phyloP scores from a whole-genome alignment of 2,329 filamentous ascomycete genomes.

The Hymenoscyphus salicellus region DNA sequence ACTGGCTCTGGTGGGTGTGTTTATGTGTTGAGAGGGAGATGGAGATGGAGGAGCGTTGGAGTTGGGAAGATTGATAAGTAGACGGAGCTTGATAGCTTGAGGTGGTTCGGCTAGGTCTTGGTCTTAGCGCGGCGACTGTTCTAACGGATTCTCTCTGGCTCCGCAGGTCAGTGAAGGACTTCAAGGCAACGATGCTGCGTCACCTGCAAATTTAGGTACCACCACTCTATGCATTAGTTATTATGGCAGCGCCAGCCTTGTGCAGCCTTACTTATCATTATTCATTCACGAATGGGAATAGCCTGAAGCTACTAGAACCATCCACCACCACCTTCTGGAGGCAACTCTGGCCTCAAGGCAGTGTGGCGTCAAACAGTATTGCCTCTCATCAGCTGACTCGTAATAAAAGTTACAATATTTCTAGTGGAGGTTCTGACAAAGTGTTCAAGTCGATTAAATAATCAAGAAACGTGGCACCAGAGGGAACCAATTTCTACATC shows the following conservation, averaged over 20 bases:
- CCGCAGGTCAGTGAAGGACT: neutral
- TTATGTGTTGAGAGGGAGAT: conserved; percentile 9
- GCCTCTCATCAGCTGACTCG: neutral
- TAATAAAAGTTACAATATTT: neutral
- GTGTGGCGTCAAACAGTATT: neutral
- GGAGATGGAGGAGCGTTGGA: conserved; percentile 17
- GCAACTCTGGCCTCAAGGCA: neutral
- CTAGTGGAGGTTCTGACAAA: neutral
- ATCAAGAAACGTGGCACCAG: conserved; percentile 2
- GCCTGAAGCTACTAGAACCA: neutral
- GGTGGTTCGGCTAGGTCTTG: neutral
- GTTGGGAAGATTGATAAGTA: conserved; percentile 5
- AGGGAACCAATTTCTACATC: neutral
- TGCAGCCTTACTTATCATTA: neutral
- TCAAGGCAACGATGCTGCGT: neutral
- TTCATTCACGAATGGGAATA: neutral
- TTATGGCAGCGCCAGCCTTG: neutral
- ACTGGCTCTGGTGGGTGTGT: conserved; percentile 2
- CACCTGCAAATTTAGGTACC: neutral
- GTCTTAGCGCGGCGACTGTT: too few relatives aligned
- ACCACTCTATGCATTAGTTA: neutral
- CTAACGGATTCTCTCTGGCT: too few relatives aligned
- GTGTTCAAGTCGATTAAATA: neutral
- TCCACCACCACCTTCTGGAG: neutral
- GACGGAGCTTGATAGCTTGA: conserved; percentile 13